Conservation (phyloP, 2,329 filamentous ascomycete genomes). For the Lasiodiplodia sp. region DNA sequence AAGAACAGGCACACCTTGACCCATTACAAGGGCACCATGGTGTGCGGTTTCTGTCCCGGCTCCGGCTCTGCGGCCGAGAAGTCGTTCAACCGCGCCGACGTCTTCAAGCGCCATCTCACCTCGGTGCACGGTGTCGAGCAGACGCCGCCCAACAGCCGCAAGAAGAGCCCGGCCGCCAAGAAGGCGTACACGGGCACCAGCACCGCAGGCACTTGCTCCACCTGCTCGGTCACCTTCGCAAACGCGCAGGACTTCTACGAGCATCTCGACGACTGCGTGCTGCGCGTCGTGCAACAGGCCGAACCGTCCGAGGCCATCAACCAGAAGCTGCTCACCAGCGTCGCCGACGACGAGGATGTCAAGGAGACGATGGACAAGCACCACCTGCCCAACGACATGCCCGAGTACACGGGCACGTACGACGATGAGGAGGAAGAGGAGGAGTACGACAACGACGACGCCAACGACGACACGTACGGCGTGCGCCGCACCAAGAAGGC, state of each 20-base stretch:
- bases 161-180: slow-evolving; percentile 67
- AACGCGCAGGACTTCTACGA: slow-evolving; percentile 65
- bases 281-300: slow-evolving; percentile 63
- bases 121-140: slow-evolving; percentile 93
- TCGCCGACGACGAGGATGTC: slow-evolving; percentile 49
- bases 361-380: slow-evolving; percentile 50
- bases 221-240: slow-evolving; percentile 81
- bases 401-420: slow-evolving; percentile 96
- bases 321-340: slow-evolving; percentile 65
- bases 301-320: slow-evolving; percentile 53
- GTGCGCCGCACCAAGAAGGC: slow-evolving; percentile 58
- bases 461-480: slow-evolving; percentile 63
- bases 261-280: slow-evolving; percentile 75
- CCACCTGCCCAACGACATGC: slow-evolving; percentile 62
- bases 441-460: slow-evolving; percentile 59
- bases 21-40: slow-evolving; percentile 97
- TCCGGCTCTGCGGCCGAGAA: slow-evolving; percentile 90
- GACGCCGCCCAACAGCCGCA: slow-evolving; percentile 74
- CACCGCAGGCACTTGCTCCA: slow-evolving; percentile 73
- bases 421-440: slow-evolving; percentile 69
- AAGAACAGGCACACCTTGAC: slow-evolving; percentile 94
- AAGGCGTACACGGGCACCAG: slow-evolving; percentile 76
- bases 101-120: slow-evolving; percentile 93
- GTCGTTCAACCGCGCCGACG: slow-evolving; percentile 93
- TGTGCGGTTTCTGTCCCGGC: slow-evolving; percentile 92